Evolutionary conservation across 2,329 filamentous ascomycete genomes (phyloP), one percentile per base, ranked within the genome.

Genomic region (Ploettnerulaceae sp.): DNA sequence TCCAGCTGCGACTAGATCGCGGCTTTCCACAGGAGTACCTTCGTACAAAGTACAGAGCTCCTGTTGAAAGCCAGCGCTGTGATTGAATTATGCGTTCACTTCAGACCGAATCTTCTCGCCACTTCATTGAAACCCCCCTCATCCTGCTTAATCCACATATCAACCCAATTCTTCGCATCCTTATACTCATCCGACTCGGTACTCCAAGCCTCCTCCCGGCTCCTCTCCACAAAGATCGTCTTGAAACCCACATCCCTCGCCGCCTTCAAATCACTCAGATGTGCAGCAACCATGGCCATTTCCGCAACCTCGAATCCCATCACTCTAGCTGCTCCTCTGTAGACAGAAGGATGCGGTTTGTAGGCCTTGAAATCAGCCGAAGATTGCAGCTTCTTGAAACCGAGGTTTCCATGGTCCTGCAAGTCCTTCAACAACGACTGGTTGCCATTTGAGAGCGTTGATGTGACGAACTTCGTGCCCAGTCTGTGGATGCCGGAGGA

Each of bases 401-500:
- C 74, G 40, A 90, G 71, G 4, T 66, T 64, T 1, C 76, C 81
- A 56, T 78, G 71, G 40, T 66, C 61, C 39, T 76, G 66, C 38
- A 93, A 71, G 60, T 91, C 86, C 2, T 68, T 61, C 33, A 91
- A 70, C n/a, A 91, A 68, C 1, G 71, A 67, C 2, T 71, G 61
- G 61, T 90, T 91, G 26, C 84, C 87, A 61, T 93, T 93, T 21
- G 82, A 87, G 20, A 91, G 69, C 0, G 84, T 88, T 31, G 77
- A 73, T 0, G 82, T 86, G 35, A 69, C 66, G 59, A 79, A 78
- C 6, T 66, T 67, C 7, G 58, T 65, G 28, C 72, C 73, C 20
- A 90, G 66, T 35, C 69, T 63, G 1, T 65, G 61, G 17, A 91
- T 64, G 0, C 84, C 86, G 0, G 53, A 57, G 1, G 70, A 65